Percentiles rank a stretch among this genome's conserved stretches.
Conservation (phyloP, 108 stramenopile genomes). For the Mayamaea pseudoterrestris region DNA sequence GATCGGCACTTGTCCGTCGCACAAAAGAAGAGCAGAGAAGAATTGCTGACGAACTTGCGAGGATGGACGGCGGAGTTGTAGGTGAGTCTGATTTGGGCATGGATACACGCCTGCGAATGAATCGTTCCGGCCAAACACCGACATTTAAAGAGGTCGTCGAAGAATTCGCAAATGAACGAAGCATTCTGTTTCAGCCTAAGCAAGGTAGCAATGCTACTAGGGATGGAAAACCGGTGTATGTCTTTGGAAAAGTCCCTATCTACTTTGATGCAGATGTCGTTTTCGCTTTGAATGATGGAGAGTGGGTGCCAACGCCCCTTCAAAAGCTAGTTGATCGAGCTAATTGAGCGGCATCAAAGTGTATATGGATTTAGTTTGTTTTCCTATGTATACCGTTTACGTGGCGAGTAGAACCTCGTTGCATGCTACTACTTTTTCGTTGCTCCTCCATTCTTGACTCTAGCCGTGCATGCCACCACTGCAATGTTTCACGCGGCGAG, state of each 20-base stretch:
- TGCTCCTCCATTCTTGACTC: too few species aligned
- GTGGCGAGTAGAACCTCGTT: too few species aligned
- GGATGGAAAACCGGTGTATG: slow-evolving; percentile 63
- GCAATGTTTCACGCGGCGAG: too few species aligned
- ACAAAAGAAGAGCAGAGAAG: slow-evolving; percentile 16
- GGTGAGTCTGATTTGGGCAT: slow-evolving; percentile 22
- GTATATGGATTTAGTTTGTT: too few species aligned
- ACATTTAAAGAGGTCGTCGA: slow-evolving; percentile 57
- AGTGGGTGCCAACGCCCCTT: too few species aligned
- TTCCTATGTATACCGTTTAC: too few species aligned
- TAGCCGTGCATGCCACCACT: too few species aligned
- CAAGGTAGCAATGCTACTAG: neutral
- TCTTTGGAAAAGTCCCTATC: slow-evolving; percentile 58
- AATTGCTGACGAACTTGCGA: slow-evolving; percentile 12
- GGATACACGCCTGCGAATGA: slow-evolving; percentile 14
- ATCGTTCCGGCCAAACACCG: slow-evolving; percentile 10
- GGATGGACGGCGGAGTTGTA: slow-evolving; percentile 11
- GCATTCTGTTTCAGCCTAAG: slow-evolving; percentile 55
- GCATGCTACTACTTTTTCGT: too few species aligned
- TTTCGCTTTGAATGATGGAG: too few species aligned
- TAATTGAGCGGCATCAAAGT: too few species aligned
- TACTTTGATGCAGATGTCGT: slow-evolving; percentile 67
- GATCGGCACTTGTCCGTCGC: slow-evolving; percentile 32
- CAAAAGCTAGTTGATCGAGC: too few species aligned
- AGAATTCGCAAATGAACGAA: slow-evolving; percentile 50